These are phyloP conservation scores for Apiospora hydei DNA, from an alignment of 2,329 filamentous ascomycete species.

Conservation along the genomic window DNA sequence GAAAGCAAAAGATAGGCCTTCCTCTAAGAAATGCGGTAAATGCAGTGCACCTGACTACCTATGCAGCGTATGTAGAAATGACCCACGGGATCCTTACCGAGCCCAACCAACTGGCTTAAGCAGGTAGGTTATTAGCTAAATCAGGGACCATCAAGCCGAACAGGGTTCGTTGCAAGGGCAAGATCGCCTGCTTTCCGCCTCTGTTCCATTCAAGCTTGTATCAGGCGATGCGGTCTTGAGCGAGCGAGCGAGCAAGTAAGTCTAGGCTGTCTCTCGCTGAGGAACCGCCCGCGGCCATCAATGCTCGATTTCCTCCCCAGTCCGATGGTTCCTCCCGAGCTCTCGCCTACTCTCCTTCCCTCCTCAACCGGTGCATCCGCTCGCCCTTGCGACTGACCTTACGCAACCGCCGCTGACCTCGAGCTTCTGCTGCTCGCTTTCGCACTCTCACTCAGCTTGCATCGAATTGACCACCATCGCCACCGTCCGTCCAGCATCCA, in stretches of 20 bases:
- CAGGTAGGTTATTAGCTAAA: background rate
- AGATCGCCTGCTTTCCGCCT: background rate
- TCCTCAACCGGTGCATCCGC: background rate
- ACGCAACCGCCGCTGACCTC: background rate
- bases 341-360: background rate
- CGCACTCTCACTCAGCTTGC: background rate
- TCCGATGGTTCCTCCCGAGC: background rate
- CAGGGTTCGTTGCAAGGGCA: conserved; percentile 3
- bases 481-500: background rate
- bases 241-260: background rate
- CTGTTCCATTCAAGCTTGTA: background rate
- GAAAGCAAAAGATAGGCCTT: background rate
- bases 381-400: background rate
- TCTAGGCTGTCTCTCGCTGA: background rate
- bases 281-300: background rate
- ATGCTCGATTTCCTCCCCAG: background rate
- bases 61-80: background rate
- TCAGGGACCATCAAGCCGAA: conserved; percentile 6
- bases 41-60: conserved; percentile 3
- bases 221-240: background rate
- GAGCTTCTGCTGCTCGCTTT: background rate
- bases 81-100: background rate
- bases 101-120: background rate
- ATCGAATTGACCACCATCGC: background rate
- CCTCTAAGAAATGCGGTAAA: background rate